A percentile compares a stretch with the other conserved stretches of the same genome.
These are phyloP conservation scores for Boletus reticulatus DNA, from an alignment of 768 basidiomycete genomes.

Conservation along the genomic window DNA sequence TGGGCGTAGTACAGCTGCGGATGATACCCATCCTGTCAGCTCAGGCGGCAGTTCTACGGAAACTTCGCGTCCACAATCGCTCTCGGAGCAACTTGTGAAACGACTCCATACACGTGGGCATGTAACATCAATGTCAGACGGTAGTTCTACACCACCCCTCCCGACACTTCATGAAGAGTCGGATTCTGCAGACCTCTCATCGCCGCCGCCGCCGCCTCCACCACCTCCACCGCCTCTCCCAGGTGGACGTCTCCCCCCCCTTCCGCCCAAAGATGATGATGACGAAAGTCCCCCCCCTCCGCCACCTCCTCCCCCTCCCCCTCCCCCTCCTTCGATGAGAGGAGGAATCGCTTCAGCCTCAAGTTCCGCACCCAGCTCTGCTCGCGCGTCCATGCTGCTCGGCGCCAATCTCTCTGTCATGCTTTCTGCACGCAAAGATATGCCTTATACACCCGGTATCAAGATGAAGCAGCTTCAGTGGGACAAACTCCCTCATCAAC, in stretches of 20 bases:
- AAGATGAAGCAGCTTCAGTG: slow-evolving; percentile 99
- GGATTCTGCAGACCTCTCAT: slow-evolving; percentile 22
- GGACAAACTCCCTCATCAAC: slow-evolving; percentile 94
- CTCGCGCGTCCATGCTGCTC: slow-evolving; percentile 58
- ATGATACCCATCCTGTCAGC: slow-evolving; percentile 49
- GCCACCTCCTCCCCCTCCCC: slow-evolving; percentile 34
- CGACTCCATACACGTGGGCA: slow-evolving; percentile 54
- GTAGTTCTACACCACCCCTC: slow-evolving; percentile 34
- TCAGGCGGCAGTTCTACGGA: slow-evolving; percentile 43
- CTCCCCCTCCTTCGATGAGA: slow-evolving; percentile 30
- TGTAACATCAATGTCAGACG: slow-evolving; percentile 36
- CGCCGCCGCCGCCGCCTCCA: slow-evolving; percentile 22
- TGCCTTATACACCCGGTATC: slow-evolving; percentile 77
- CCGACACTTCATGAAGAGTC: slow-evolving; percentile 43
- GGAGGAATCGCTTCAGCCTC: slow-evolving; percentile 35
- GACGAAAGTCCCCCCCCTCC: slow-evolving; percentile 30
- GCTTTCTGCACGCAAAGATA: slow-evolving; percentile 74
- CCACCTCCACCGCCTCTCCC: slow-evolving; percentile 12
- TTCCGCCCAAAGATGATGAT: slow-evolving; percentile 17
- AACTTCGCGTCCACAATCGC: slow-evolving; percentile 41
- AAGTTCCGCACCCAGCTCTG: slow-evolving; percentile 42
- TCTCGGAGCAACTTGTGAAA: slow-evolving; percentile 62
- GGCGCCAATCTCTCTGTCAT: slow-evolving; percentile 57
- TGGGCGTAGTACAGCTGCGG: slow-evolving; percentile 36
- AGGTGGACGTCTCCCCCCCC: slow-evolving; percentile 5